Evolutionary conservation across 2,329 filamentous ascomycete species (phyloP), one percentile per base, ranked within the genome.

Genomic region (Raffaelea arxii): DNA sequence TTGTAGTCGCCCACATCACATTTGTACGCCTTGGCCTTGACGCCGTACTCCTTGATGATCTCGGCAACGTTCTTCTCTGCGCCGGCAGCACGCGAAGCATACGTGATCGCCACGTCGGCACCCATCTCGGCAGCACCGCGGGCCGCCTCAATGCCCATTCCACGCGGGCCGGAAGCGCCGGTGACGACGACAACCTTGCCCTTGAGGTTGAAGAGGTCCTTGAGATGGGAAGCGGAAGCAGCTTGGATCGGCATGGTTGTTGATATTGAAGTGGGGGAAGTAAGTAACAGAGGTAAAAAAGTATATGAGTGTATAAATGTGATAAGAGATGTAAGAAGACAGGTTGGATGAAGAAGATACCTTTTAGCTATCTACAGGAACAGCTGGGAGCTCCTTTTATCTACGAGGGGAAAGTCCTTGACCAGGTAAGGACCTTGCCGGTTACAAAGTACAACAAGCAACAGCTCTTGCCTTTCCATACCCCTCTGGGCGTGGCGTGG

Each of bases 131-230:
- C 82, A 44, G 79, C 74, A 30, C 77, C 81, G n/a, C 81, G 72
- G 16, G 81, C 82, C 9, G 84, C 79, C 50, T 80, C 75, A 24
- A 84, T 75, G 50, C 83, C 83, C 64, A 86, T 85, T 51, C 83
- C 83, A 30, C 76, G 78, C 47, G 85, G 75, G 10, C 80, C 80
- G 27, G 78, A 84, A 12, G 81, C 81, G 49, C 83, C 83, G 4
- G 81, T 82, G 51, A 87, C 69, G 55, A 86, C 77, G 54, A 84
- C 77, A 43, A 84, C 84, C 65, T 83, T 83, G 56, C 82, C 81
- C 65, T 83, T 84, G 51, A 86, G 70, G 56, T 78, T 84, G 66
- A 87, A 82, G 55, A 86, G 76, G 59, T 82, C 82, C 53, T 71
- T 62, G 56, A 86, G 74, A 56, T 68, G 69, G 53, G 69, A 68